Percentiles rank a stretch among this genome's conserved stretches.
Conservation (phyloP, 164 flowering plant genomes). For the Berberis vulgaris region DNA sequence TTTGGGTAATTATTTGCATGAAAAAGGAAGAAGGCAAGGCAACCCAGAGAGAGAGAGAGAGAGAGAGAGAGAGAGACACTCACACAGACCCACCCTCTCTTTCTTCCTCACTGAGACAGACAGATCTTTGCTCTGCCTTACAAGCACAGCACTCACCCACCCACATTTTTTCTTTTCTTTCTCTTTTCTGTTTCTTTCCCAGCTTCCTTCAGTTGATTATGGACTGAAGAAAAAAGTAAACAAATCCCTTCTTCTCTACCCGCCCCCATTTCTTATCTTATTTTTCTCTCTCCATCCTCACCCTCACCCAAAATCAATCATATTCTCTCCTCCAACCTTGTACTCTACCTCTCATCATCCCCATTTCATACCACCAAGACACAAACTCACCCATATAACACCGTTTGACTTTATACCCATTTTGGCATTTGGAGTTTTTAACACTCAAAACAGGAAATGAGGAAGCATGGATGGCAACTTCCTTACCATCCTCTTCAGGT, state of each 20-base stretch:
- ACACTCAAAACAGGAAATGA: conserved; percentile 40
- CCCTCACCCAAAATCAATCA: too few relatives aligned
- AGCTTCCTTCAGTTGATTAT: background rate
- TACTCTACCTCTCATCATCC: too few relatives aligned
- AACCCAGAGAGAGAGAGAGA: too few relatives aligned
- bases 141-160: background rate
- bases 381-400: too few relatives aligned
- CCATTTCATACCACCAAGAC: too few relatives aligned
- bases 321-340: too few relatives aligned
- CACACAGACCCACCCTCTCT: too few relatives aligned
- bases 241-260: background rate
- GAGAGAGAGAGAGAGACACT: too few relatives aligned
- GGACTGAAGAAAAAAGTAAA: background rate
- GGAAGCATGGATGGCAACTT: conserved; percentile 99
- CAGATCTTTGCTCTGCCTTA: conserved; percentile 2
- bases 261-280: too few relatives aligned
- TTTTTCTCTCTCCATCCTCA: too few relatives aligned
- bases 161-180: background rate
- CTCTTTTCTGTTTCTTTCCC: background rate
- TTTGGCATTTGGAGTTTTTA: conserved; percentile 4
- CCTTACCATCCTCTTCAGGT: conserved; percentile 99
- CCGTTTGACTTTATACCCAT: conserved; percentile 2
- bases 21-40: background rate
- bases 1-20: conserved; percentile 1
- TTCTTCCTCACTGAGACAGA: background rate